These are phyloP conservation scores for Camillea tinctor DNA, from an alignment of 2,329 filamentous ascomycete species.

Conservation along the genomic window DNA sequence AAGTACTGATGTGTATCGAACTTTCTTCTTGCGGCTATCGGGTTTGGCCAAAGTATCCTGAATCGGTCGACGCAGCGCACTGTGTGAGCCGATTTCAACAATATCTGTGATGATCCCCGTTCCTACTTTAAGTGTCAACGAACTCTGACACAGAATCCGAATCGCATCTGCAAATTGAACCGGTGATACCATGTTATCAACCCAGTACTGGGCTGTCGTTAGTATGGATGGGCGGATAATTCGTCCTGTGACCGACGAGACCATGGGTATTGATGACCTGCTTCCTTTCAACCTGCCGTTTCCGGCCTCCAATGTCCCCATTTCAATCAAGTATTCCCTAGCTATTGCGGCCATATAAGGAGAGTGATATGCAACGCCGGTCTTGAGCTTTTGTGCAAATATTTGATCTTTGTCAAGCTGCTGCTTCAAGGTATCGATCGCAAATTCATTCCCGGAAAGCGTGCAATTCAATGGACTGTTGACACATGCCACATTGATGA, in stretches of 20 bases:
- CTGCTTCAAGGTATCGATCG: constrained; percentile 26
- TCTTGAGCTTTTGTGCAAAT: constrained; percentile 33
- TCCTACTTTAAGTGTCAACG: constrained; percentile 25
- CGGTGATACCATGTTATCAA: constrained; percentile 34
- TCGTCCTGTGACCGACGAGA: constrained; percentile 24
- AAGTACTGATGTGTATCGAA: constrained; percentile 22
- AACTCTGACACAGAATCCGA: constrained; percentile 15
- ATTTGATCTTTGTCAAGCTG: constrained; percentile 22
- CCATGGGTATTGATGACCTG: constrained; percentile 22
- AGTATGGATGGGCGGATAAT: constrained; percentile 7
- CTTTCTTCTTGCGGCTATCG: constrained; percentile 16
- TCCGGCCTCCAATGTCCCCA: constrained; percentile 24
- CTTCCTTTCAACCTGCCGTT: constrained; percentile 1
- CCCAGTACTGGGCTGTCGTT: constrained; percentile 31
- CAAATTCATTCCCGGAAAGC: constrained; percentile 25
- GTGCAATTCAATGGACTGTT: constrained; percentile 34
- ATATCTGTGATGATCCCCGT: constrained; percentile 24
- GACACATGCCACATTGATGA: constrained; percentile 29
- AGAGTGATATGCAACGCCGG: constrained; percentile 30
- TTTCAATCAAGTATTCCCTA: constrained; percentile 20
- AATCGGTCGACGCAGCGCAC: constrained; percentile 29
- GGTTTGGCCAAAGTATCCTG: constrained; percentile 24
- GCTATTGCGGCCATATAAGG: constrained; percentile 24
- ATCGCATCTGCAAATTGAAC: constrained; percentile 35
- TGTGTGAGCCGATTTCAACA: constrained; percentile 33